A percentile compares a stretch with the other conserved stretches of the same genome.
phyloP scores from a whole-genome alignment of 139 green algal genomes.

The Volvox africanus region DNA sequence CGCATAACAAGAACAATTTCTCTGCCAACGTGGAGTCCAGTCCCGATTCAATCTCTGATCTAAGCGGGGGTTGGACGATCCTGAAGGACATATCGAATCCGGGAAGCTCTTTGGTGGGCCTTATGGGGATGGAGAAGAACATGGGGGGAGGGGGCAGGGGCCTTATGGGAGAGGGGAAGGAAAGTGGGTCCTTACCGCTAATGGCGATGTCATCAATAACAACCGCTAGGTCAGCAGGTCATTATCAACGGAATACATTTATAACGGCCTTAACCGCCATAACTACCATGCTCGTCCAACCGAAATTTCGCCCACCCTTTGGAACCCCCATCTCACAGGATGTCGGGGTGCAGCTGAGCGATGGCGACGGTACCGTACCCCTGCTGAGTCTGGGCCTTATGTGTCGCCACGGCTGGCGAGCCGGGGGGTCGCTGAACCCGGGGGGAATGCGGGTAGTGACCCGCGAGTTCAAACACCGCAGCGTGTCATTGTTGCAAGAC shows the following conservation, averaged over 20 bases:
- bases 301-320: too few relatives aligned
- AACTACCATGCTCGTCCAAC: too few relatives aligned
- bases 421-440: conserved; percentile 75
- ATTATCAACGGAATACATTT: too few relatives aligned
- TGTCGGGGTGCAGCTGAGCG: conserved; percentile 65
- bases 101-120: conserved; percentile 15
- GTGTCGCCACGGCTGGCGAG: conserved; percentile 64
- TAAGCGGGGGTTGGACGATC: conserved; percentile 41
- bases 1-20: not conserved
- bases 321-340: conserved; percentile 17
- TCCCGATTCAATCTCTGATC: conserved; percentile 17
- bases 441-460: conserved; percentile 58
- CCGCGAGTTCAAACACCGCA: conserved; percentile 53
- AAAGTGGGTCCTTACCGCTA: too few relatives aligned
- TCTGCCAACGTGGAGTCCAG: conserved; percentile 7
- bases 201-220: too few relatives aligned
- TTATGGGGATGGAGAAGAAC: too few relatives aligned
- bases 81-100: conserved; percentile 26
- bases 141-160: too few relatives aligned
- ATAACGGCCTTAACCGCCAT: too few relatives aligned
- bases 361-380: conserved; percentile 83
- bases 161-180: not conserved
- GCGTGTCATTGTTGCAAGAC: conserved; percentile 44
- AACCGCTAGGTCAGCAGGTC: too few relatives aligned
- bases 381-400: conserved; percentile 75